Evolutionary conservation across 371 early-diverging fungal genomes (phyloP).

Genomic region (Saksenaea oblongispora): DNA sequence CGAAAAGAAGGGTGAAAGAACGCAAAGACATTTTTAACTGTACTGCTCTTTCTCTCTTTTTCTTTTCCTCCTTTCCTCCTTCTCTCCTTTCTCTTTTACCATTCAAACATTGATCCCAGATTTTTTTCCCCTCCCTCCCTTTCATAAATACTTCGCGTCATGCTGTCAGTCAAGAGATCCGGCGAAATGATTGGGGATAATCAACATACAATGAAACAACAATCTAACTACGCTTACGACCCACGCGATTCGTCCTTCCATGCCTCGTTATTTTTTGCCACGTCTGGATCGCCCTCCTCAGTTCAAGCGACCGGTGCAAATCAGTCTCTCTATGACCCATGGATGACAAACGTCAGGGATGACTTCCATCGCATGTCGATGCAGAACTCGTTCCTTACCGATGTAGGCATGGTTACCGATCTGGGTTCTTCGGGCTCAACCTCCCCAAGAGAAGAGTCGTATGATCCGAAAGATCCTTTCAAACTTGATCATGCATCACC

Average conservation of each 20-base stretch:
- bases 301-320: not conserved
- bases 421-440: conserved; percentile 26
- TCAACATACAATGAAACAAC: not conserved
- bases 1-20: not conserved
- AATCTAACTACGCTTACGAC: not conserved
- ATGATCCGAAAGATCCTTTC: conserved; percentile 9
- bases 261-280: conserved; percentile 17
- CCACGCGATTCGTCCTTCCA: conserved; percentile 20
- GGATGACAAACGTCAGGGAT: not conserved
- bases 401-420: conserved; percentile 16
- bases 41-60: not conserved
- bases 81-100: not conserved
- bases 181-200: not conserved
- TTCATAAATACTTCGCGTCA: not conserved
- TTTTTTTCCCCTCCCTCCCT: not conserved
- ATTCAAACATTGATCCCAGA: not conserved
- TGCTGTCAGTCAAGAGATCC: conserved; percentile 1
- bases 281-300: not conserved
- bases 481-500: conserved; percentile 16
- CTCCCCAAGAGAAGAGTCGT: conserved; percentile 21
- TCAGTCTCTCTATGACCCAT: conserved; percentile 4
- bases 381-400: conserved; percentile 9
- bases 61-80: not conserved
- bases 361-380: not conserved
- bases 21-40: not conserved